phyloP scores from a whole-genome alignment of 805 yeast species.

The Ogataea corticis region DNA sequence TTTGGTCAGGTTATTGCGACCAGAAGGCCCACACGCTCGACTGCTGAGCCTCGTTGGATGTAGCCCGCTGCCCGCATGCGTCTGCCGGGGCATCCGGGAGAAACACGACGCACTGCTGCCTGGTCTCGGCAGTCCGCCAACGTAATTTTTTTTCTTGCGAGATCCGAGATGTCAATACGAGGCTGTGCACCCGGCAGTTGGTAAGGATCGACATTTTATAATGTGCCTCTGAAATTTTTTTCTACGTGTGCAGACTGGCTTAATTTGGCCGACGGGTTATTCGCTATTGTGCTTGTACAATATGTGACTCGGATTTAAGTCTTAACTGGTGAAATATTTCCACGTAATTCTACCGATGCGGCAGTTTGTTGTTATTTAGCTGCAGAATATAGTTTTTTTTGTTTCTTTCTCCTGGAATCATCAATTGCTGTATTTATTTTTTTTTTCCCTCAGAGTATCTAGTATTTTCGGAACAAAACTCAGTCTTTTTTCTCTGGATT shows the following conservation, averaged over 20 bases:
- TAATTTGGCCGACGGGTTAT: neutral
- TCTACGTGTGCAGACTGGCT: too few relatives aligned
- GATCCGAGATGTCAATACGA: neutral
- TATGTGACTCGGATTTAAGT: neutral
- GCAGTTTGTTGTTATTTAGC: neutral
- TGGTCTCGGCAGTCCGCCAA: too few relatives aligned
- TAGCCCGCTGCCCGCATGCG: too few relatives aligned
- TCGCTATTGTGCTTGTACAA: neutral
- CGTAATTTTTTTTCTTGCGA: too few relatives aligned
- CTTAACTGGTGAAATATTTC: neutral
- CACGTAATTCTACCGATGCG: neutral
- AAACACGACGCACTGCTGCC: too few relatives aligned
- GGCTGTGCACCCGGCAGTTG: neutral
- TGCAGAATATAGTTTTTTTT: neutral
- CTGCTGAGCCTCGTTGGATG: too few relatives aligned
- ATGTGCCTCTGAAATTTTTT: neutral
- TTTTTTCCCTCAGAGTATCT: neutral
- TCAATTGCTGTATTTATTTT: neutral
- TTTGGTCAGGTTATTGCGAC: too few relatives aligned
- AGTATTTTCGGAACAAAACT: neutral
- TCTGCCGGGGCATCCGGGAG: too few relatives aligned
- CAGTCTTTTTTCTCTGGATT: slow-evolving; percentile 1
- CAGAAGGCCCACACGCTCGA: too few relatives aligned
- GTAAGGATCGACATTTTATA: neutral
- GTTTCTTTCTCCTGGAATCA: neutral